Evolutionary conservation across 306 rosid genomes (phyloP), one percentile per base, ranked within the genome.

Genomic region (Hylodesmum podocarpum): DNA sequence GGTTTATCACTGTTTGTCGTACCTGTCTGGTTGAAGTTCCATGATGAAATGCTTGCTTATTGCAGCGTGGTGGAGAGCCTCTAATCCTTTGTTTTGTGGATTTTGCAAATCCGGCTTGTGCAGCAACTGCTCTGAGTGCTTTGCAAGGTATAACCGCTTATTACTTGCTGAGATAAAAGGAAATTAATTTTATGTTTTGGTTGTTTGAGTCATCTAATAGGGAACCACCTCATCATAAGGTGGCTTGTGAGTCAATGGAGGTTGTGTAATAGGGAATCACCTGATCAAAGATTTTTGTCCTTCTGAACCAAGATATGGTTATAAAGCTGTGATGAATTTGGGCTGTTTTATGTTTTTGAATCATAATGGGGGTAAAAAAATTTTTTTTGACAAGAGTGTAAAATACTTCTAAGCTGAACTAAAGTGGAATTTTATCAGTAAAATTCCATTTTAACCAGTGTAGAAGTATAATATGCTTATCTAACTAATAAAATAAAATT

Each of bases 51-150:
- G 68, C 36, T 12, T 72, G 75, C 59, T 50, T 39, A 27, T 76
- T 85, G 86, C 88, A 94, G 98, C 96, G 97, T 43, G 91, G 97
- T 34, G 96, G 97, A 54, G 97, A 91, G 75, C 97, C 97, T 81
- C 84, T 94, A 58, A 89, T 91, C 80, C 94, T 91, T 70, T 89
- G 98, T 82, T 94, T 91, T 74, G 98, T 94, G 79, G 97, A 94
- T 79, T 94, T 94, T 39, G 90, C 72, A 68, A 90, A 82, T 78
- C 92, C 97, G 74, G 93, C 98, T 47, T 91, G 96, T 79, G 92
- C 98, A 21, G 92, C 97, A 78, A 94, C 97, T 44, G 94, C 98
- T 65, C 33, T 91, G 97, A 91, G 91, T 83, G 98, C 96, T 44
- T 85, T 91, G 87, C 96, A 94, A 88, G 97, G 97, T 89, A 86